Evolutionary conservation across 164 flowering plant genomes (phyloP).

Genomic region (Stephania japonica): DNA sequence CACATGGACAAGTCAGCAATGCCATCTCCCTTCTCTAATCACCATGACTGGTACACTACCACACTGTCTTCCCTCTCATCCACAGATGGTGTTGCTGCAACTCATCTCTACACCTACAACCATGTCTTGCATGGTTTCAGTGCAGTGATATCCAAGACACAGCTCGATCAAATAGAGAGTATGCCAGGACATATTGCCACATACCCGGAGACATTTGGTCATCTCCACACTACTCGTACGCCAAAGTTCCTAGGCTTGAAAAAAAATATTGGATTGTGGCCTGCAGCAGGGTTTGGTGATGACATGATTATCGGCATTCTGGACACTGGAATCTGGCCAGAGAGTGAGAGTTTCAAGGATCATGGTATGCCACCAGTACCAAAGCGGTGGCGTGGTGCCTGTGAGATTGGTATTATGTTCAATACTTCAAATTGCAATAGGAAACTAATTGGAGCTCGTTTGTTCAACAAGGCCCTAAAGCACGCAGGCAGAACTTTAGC

Average conservation of each 20-base stretch:
- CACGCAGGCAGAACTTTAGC: conserved; percentile 4
- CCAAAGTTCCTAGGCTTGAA: conserved; percentile 9
- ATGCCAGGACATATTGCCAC: conserved; percentile 5
- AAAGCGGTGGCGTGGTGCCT: conserved; percentile 8
- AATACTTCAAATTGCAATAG: conserved; percentile 15
- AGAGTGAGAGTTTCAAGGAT: too few relatives aligned
- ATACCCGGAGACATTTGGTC: conserved; percentile 5
- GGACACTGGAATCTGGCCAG: conserved; percentile 5
- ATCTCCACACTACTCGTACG: not conserved
- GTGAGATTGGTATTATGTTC: conserved; percentile 15
- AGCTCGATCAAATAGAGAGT: too few relatives aligned
- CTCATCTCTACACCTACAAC: conserved; percentile 19
- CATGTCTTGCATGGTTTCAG: conserved; percentile 19
- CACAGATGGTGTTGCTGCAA: conserved; percentile 3
- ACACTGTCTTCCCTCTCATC: conserved; percentile 8
- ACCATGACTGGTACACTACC: conserved; percentile 9
- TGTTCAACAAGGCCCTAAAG: conserved; percentile 7
- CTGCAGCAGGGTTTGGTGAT: too few relatives aligned
- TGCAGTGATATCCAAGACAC: conserved; percentile 9
- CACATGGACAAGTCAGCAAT: too few relatives aligned
- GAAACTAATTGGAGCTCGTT: conserved; percentile 11
- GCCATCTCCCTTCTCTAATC: conserved; percentile 7
- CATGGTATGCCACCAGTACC: too few relatives aligned
- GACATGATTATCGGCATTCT: conserved; percentile 13
- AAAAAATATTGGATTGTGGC: too few relatives aligned